Percentiles rank a stretch among this genome's conserved stretches.
Conservation (phyloP, 2,329 filamentous ascomycete species). For the Penicillium oxalicum region DNA sequence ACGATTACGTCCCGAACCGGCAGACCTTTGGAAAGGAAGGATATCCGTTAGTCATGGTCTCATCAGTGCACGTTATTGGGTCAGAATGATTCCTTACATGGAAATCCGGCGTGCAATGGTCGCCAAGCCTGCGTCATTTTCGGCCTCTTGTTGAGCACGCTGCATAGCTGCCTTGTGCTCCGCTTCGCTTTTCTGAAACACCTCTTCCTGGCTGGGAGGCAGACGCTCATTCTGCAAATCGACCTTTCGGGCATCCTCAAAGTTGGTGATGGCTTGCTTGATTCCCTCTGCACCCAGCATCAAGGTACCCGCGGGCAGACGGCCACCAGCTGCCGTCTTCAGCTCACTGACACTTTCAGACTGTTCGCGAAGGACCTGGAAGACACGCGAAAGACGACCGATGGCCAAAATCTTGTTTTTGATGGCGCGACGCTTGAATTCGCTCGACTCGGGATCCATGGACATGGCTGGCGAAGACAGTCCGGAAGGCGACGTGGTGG, state of each 20-base stretch:
- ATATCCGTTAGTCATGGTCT: constrained; percentile 11
- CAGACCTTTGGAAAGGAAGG: constrained; percentile 27
- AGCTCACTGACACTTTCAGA: constrained; percentile 94
- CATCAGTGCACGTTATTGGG: neutral
- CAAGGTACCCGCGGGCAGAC: constrained; percentile 87
- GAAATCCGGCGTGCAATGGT: constrained; percentile 85
- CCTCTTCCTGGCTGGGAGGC: constrained; percentile 88
- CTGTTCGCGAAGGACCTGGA: constrained; percentile 96
- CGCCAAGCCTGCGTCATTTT: constrained; percentile 83
- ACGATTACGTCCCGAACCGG: constrained; percentile 33
- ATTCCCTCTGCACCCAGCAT: constrained; percentile 98
- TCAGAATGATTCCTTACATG: constrained; percentile 63
- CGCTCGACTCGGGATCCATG: constrained; percentile 75
- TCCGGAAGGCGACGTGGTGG: constrained; percentile 58
- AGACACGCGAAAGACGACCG: constrained; percentile 90
- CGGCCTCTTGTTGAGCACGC: constrained; percentile 78
- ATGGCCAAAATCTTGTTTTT: constrained; percentile 99
- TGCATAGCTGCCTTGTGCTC: constrained; percentile 77
- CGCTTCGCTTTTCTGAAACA: constrained; percentile 73
- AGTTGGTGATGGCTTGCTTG: constrained; percentile 94
- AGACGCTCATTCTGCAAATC: constrained; percentile 94
- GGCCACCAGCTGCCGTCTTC: constrained; percentile 90
- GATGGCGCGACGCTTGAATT: constrained; percentile 92
- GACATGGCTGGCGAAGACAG: constrained; percentile 68
- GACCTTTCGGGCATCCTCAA: constrained; percentile 94